These are phyloP conservation scores for Lentinula novae-zelandiae DNA, from an alignment of 1,284 basidiomycete genomes.

Conservation along the genomic window DNA sequence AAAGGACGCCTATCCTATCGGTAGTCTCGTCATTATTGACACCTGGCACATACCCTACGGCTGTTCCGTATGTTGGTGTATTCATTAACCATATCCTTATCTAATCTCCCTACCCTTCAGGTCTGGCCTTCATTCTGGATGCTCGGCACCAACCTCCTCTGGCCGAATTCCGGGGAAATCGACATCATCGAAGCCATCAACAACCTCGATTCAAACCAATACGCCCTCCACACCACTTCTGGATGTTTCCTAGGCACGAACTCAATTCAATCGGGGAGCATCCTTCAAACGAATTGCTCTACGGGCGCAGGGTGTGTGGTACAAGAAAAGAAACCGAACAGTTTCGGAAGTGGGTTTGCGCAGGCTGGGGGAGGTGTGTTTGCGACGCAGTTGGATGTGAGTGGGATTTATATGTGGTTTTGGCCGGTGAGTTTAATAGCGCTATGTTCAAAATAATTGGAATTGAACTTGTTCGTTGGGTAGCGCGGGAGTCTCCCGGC, in stretches of 20 bases:
- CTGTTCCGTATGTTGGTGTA: constrained; percentile 37
- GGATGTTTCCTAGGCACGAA: constrained; percentile 28
- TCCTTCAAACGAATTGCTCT: constrained; percentile 37
- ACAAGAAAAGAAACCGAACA: constrained; percentile 44
- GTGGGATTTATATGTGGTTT: constrained; percentile 64
- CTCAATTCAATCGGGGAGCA: constrained; percentile 32
- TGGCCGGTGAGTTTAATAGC: constrained; percentile 41
- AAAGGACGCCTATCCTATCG: constrained; percentile 43
- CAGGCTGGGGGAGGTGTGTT: constrained; percentile 62
- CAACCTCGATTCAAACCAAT: constrained; percentile 38
- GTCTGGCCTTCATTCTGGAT: constrained; percentile 39
- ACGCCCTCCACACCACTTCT: constrained; percentile 41
- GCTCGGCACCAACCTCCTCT: constrained; percentile 27
- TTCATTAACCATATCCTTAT: too few species aligned
- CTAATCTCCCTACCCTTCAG: constrained; percentile 17
- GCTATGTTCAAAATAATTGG: neutral
- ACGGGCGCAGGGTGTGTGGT: constrained; percentile 51
- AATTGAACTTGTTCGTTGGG: neutral
- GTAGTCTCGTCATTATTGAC: constrained; percentile 60
- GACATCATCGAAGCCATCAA: constrained; percentile 52
- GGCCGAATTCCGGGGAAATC: constrained; percentile 57
- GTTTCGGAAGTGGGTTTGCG: constrained; percentile 52
- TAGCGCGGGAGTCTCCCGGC: constrained; percentile 39
- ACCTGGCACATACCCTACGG: constrained; percentile 57
- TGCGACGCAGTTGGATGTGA: constrained; percentile 55